Evolutionary conservation across 148 eudicot genomes (phyloP).

Genomic region (Fallopia convolvulus): DNA sequence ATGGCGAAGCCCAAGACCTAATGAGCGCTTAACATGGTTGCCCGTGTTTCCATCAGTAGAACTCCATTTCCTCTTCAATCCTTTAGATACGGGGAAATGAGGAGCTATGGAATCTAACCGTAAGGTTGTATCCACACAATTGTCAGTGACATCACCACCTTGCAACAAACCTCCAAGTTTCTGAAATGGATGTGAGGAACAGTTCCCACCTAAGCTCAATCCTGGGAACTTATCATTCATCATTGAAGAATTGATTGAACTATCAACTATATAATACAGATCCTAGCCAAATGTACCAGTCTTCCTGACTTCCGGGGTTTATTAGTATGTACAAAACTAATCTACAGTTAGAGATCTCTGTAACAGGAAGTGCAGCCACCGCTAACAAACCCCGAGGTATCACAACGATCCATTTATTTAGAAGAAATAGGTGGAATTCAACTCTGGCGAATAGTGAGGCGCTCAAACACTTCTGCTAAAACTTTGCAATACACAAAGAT

Average conservation of each 20-base stretch:
- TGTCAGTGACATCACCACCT: constrained; percentile 28
- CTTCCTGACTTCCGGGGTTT: constrained; percentile 65
- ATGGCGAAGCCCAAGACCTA: constrained; percentile 51
- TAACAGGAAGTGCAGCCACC: constrained; percentile 55
- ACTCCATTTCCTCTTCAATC: constrained; percentile 66
- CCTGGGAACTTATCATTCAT: constrained; percentile 52
- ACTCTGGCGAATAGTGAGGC: neutral
- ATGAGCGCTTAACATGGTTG: constrained; percentile 27
- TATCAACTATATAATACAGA: constrained; percentile 21
- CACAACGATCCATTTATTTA: constrained; percentile 73
- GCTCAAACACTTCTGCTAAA: neutral
- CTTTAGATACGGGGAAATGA: constrained; percentile 36
- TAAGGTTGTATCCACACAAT: constrained; percentile 49
- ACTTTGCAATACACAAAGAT: neutral
- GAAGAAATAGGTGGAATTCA: neutral
- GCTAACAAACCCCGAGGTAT: constrained; percentile 95
- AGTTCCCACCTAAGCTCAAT: constrained; percentile 34
- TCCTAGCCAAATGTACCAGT: constrained; percentile 44
- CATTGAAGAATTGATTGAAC: constrained; percentile 23
- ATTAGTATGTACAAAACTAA: constrained; percentile 34
- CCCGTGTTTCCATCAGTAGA: constrained; percentile 26
- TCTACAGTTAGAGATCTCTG: constrained; percentile 40
- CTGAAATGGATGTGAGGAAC: constrained; percentile 32
- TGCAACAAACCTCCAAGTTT: constrained; percentile 43
- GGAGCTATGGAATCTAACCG: constrained; percentile 48